Evolutionary conservation across 495 filamentous ascomycete species (phyloP).

Genomic region (Paragyromitra xinjiangensis): DNA sequence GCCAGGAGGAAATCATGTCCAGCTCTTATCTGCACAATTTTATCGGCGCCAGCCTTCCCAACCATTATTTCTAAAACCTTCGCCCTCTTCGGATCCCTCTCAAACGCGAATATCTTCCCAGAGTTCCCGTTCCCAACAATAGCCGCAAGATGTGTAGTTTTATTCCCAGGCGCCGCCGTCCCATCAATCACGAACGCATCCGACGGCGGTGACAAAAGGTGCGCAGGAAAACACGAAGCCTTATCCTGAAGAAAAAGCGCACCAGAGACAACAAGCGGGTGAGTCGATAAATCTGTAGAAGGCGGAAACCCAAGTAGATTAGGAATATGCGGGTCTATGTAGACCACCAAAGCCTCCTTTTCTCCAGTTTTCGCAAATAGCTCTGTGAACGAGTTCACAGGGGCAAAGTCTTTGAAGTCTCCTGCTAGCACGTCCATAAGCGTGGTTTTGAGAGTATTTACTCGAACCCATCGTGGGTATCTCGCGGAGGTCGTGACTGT

Average conservation of each 20-base stretch:
- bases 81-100: constrained; percentile 72
- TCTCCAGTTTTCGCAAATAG: constrained; percentile 26
- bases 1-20: constrained; percentile 82
- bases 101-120: constrained; percentile 71
- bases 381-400: constrained; percentile 26
- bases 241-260: constrained; percentile 93
- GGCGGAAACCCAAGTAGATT: constrained; percentile 82
- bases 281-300: constrained; percentile 70
- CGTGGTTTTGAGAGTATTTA: constrained; percentile 75
- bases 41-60: constrained; percentile 72
- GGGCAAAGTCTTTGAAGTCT: constrained; percentile 37
- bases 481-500: constrained; percentile 33
- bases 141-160: constrained; percentile 91
- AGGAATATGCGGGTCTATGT: constrained; percentile 80
- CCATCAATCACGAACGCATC: constrained; percentile 84
- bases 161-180: constrained; percentile 94
- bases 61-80: constrained; percentile 85
- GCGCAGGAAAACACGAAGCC: constrained; percentile 93
- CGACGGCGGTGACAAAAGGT: constrained; percentile 71
- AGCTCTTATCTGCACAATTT: constrained; percentile 69
- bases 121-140: constrained; percentile 61
- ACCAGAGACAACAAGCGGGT: constrained; percentile 75
- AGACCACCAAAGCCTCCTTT: constrained; percentile 58
- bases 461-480: constrained; percentile 86
- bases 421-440: constrained; percentile 36